Evolutionary conservation across 2,329 filamentous ascomycete genomes (phyloP).

Genomic region (Aureobasidium leucospermi): DNA sequence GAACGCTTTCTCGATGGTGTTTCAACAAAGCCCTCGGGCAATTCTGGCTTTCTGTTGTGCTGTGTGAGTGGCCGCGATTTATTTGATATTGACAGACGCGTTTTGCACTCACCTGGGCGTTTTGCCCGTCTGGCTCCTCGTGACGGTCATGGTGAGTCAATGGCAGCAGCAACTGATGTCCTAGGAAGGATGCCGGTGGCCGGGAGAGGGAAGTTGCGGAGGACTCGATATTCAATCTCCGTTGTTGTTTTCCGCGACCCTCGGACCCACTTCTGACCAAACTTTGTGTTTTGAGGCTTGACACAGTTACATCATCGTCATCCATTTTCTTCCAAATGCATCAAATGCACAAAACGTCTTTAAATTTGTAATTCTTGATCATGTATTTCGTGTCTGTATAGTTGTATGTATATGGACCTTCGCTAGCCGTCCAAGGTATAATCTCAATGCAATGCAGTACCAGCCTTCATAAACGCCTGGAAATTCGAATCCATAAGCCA

Average conservation of each 20-base stretch:
- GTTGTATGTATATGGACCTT: conserved; percentile 2
- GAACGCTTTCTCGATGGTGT: conserved; percentile 37
- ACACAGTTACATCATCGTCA: neutral
- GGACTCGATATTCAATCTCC: conserved; percentile 10
- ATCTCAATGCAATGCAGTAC: conserved; percentile 1
- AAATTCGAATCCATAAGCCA: neutral
- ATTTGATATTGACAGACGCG: conserved; percentile 7
- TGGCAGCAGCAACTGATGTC: neutral
- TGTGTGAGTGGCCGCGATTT: conserved; percentile 8
- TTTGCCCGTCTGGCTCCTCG: conserved; percentile 42
- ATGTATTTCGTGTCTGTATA: conserved; percentile 7
- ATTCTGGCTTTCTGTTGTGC: conserved; percentile 30
- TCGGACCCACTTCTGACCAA: conserved; percentile 10
- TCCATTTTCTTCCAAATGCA: neutral
- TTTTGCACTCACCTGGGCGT: conserved; percentile 36
- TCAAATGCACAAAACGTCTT: neutral
- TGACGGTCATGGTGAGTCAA: conserved; percentile 25
- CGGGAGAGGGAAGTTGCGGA: neutral
- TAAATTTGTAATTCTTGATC: neutral
- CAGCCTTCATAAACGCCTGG: neutral
- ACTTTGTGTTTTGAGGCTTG: neutral
- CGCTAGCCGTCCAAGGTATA: conserved; percentile 6
- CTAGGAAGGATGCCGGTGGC: conserved; percentile 6
- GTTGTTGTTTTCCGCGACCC: conserved; percentile 6
- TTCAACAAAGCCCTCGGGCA: conserved; percentile 40